Conservation (phyloP, 306 rosid genomes). For the Hylodesmum podocarpum region DNA sequence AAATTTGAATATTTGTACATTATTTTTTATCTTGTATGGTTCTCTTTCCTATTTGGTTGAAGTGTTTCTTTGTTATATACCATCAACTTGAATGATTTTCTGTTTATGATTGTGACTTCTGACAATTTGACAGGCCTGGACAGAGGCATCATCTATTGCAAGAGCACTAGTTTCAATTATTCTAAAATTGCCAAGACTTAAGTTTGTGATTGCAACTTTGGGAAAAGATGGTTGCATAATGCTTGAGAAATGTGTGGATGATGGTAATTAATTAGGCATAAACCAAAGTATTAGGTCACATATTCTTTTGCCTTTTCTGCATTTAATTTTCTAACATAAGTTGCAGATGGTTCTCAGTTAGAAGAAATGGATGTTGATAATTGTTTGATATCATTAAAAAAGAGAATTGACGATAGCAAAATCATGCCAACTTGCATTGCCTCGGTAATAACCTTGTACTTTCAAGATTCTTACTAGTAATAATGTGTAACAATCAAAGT, state of each 20-base stretch:
- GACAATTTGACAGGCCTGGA: conserved; percentile 70
- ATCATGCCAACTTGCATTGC: conserved; percentile 60
- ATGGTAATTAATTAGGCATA: conserved; percentile 51
- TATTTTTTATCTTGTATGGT: not conserved
- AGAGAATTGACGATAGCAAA: conserved; percentile 47
- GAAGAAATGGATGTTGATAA: conserved; percentile 67
- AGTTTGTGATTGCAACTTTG: conserved; percentile 78
- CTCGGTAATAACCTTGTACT: conserved; percentile 52
- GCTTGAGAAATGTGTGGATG: conserved; percentile 64
- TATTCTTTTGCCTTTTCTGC: conserved; percentile 19
- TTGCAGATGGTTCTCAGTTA: conserved; percentile 43
- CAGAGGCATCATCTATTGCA: conserved; percentile 65
- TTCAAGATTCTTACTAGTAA: too few relatives aligned
- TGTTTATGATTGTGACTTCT: conserved; percentile 17
- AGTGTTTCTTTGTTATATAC: conserved; percentile 3
- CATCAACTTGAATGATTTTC: not conserved
- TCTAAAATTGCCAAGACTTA: conserved; percentile 67
- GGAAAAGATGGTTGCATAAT: conserved; percentile 91
- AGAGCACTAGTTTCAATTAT: conserved; percentile 77
- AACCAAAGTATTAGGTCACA: conserved; percentile 5
- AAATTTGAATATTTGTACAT: not conserved
- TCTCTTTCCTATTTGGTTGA: not conserved
- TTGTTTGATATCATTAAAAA: conserved; percentile 46
- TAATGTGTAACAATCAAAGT: not conserved
- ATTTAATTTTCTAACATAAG: not conserved